Percentiles rank a stretch among this genome's conserved stretches.
Evolutionary conservation across 225 moss, liverwort and hornwort genomes (phyloP).

Genomic region (Pleurozium schreberi): DNA sequence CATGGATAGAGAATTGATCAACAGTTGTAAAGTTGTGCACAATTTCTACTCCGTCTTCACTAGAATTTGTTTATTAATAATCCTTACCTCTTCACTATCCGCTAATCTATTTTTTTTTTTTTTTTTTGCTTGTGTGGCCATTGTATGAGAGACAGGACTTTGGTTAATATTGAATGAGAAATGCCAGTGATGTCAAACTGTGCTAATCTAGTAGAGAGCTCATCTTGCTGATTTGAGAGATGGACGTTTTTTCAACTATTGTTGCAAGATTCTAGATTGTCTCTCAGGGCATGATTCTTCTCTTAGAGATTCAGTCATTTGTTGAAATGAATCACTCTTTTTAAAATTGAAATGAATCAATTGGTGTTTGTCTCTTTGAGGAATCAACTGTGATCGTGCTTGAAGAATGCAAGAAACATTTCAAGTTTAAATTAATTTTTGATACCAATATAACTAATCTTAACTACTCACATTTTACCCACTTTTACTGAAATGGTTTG

Average conservation of each 20-base stretch:
- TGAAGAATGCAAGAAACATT: background rate
- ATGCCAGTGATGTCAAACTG: background rate
- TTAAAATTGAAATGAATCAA: background rate
- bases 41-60: background rate
- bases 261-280: background rate
- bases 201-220: background rate
- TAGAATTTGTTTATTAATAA: rapidly evolving
- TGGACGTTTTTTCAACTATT: background rate
- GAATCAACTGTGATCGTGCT: too few relatives aligned
- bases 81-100: background rate
- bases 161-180: background rate
- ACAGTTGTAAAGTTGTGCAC: background rate
- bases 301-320: background rate
- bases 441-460: background rate
- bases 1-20: too few relatives aligned
- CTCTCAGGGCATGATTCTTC: background rate
- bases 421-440: too few relatives aligned
- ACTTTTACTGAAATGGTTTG: background rate
- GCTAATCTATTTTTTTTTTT: too few relatives aligned
- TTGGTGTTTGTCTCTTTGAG: background rate
- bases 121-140: background rate
- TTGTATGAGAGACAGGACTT: background rate
- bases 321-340: background rate
- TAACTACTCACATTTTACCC: background rate
- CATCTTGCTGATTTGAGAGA: background rate